Evolutionary conservation across 2,329 filamentous ascomycete species (phyloP), one percentile per base, ranked within the genome.

Genomic region (Colletotrichum cereale): DNA sequence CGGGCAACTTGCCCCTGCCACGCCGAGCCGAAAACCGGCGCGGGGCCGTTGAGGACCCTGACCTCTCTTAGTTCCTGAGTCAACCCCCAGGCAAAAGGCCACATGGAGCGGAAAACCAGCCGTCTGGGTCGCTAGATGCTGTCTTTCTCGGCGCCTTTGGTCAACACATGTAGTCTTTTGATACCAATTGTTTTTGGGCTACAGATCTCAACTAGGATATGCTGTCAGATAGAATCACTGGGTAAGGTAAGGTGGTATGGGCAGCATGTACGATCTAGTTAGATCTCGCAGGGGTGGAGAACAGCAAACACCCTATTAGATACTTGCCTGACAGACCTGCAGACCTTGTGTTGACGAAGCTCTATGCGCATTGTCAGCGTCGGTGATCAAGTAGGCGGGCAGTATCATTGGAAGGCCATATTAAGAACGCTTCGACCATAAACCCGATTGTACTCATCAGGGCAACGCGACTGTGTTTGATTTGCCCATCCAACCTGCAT

Each of bases 1-100:
- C 69, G 69, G 69, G 47, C 69, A 72, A 72, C 36, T 42, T 50
- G 6, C 36, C 36, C 67, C 68, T 60, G 53, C 65, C 53, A 42
- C 44, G 56, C 66, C 60, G 60, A 61, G 66, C 58, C 69, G 65
- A 72, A 71, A 72, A 72, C 69, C 69, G 69, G 69, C 66, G 60
- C 53, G 69, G 66, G 66, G 52, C 57, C 65, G 10, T n/a, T 53
- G n/a, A n/a, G 40, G n/a, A 34, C 14, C 44, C 24, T 5, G 44
- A 50, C 16, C 31, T 29, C 21, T 38, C 8, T 36, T 5, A 7
- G 6, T 24, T 24, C 26, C 21, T 48, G 7, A 68, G 44, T 68
- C 36, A 71, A 31, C 29, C 34, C 16, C 3, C 53, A 47, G 24
- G 24, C 40, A 24, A 38, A 56, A 11, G 18, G 14, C 21, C n/a